phyloP scores from a whole-genome alignment of 1,284 basidiomycete genomes.

The Cutaneotrichosporon spelunceum region DNA sequence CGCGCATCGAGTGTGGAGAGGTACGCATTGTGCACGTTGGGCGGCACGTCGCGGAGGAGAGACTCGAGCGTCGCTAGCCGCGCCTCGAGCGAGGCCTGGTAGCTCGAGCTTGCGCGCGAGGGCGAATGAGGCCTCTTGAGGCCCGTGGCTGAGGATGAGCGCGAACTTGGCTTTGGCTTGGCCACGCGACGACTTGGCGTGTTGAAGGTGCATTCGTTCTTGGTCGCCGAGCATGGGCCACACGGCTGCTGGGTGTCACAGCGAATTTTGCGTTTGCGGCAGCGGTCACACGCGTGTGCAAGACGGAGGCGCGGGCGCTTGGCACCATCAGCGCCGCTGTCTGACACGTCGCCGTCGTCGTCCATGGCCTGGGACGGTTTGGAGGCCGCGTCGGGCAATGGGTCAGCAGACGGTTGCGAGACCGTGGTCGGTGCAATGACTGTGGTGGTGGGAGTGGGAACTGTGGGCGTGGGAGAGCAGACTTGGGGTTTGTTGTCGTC shows the following conservation, averaged over 20 bases:
- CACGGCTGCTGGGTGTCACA: constrained; percentile 53
- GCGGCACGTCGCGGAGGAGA: constrained; percentile 50
- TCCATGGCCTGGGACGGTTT: constrained; percentile 10
- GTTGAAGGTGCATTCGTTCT: constrained; percentile 52
- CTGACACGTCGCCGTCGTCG: constrained; percentile 24
- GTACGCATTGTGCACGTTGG: constrained; percentile 51
- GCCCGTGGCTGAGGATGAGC: constrained; percentile 22
- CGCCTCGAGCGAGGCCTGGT: constrained; percentile 47
- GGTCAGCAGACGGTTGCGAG: neutral
- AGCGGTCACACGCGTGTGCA: constrained; percentile 48
- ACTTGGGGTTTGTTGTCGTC: constrained; percentile 13
- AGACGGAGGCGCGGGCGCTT: constrained; percentile 50
- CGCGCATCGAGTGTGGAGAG: constrained; percentile 48
- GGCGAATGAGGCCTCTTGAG: constrained; percentile 39
- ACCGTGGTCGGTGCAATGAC: neutral
- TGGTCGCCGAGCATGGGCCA: constrained; percentile 49
- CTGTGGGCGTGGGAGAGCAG: neutral
- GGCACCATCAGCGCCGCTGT: constrained; percentile 24
- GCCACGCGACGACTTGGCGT: constrained; percentile 47
- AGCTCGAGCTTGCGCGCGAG: constrained; percentile 14
- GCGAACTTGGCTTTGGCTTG: constrained; percentile 39
- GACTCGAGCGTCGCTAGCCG: constrained; percentile 50
- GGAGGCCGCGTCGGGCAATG: neutral
- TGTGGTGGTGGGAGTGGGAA: neutral
- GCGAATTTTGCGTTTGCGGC: constrained; percentile 47